phyloP scores from a whole-genome alignment of 108 stramenopile species.

The Discostella stelligeroides region DNA sequence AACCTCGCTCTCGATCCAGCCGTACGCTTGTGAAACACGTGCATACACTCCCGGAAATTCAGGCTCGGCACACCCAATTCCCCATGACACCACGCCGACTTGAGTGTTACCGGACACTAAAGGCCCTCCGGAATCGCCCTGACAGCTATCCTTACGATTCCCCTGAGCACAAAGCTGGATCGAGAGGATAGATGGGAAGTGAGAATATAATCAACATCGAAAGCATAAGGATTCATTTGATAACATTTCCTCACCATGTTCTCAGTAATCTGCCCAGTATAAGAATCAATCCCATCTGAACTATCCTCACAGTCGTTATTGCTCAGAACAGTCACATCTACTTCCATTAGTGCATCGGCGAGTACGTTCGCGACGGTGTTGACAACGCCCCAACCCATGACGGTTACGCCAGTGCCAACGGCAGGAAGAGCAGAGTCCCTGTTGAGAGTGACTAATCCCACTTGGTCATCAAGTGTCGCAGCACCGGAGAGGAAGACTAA shows the following conservation, averaged over 20 bases:
- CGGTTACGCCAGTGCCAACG: slow-evolving; percentile 39
- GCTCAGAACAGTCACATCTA: slow-evolving; percentile 31
- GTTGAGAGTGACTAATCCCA: slow-evolving; percentile 41
- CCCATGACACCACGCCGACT: slow-evolving; percentile 53
- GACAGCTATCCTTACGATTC: slow-evolving; percentile 36
- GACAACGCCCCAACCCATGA: slow-evolving; percentile 60
- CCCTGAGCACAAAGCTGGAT: slow-evolving; percentile 45
- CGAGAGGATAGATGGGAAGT: no score
- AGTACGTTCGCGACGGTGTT: neutral
- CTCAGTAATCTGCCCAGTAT: slow-evolving; percentile 37
- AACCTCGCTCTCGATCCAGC: slow-evolving; percentile 39
- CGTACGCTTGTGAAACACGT: slow-evolving; percentile 28
- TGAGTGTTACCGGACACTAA: slow-evolving; percentile 22
- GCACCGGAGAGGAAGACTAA: slow-evolving; percentile 13
- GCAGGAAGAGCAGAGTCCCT: slow-evolving; percentile 28
- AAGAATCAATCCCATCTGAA: slow-evolving; percentile 8
- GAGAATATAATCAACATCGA: no score
- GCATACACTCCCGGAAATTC: slow-evolving; percentile 50
- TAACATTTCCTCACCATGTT: no score
- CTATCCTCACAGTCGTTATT: slow-evolving; percentile 49
- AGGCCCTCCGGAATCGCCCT: slow-evolving; percentile 11
- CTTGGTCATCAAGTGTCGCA: neutral
- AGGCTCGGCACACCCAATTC: slow-evolving; percentile 39
- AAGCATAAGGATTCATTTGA: no score
- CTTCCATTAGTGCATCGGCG: slow-evolving; percentile 21